Evolutionary conservation across 2,329 filamentous ascomycete genomes (phyloP).

Genomic region (Cercospora sp.): DNA sequence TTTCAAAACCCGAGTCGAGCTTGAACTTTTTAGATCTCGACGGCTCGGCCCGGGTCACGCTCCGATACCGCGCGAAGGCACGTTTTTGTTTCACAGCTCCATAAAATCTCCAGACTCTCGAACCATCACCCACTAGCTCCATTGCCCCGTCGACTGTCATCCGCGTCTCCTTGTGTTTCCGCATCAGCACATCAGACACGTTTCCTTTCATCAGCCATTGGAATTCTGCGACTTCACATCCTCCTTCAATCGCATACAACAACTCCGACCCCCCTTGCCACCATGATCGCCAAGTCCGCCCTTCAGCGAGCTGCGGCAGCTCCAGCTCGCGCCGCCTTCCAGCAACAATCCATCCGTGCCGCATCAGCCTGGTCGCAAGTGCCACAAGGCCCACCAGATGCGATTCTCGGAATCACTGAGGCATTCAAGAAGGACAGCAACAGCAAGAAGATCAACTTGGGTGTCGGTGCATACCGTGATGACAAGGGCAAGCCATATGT

Average conservation of each 20-base stretch:
- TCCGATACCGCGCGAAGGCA: background rate
- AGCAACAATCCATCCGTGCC: conserved; percentile 53
- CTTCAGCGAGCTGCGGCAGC: conserved; percentile 35
- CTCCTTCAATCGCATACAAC: conserved; percentile 3
- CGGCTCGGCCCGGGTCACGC: background rate
- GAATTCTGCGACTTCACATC: background rate
- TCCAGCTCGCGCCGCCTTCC: conserved; percentile 28
- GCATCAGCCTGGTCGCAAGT: conserved; percentile 89
- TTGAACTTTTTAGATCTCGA: background rate
- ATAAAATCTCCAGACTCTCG: conserved; percentile 5
- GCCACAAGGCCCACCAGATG: conserved; percentile 86
- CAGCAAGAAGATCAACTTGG: conserved; percentile 95
- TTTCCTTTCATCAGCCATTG: conserved; percentile 8
- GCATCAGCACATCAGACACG: conserved; percentile 10
- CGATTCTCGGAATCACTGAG: conserved; percentile 83
- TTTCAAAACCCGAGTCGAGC: background rate
- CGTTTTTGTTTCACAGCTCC: conserved; percentile 3
- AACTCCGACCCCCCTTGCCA: conserved; percentile 11
- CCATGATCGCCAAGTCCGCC: conserved; percentile 36
- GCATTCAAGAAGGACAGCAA: conserved; percentile 97
- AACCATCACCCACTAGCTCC: conserved; percentile 10
- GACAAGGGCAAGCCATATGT: conserved; percentile 98
- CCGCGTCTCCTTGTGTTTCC: conserved; percentile 5
- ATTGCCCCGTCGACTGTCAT: conserved; percentile 12
- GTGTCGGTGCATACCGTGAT: conserved; percentile 97